Evolutionary conservation across 345 rosid genomes (phyloP).

Genomic region (Corchorus olitorius): DNA sequence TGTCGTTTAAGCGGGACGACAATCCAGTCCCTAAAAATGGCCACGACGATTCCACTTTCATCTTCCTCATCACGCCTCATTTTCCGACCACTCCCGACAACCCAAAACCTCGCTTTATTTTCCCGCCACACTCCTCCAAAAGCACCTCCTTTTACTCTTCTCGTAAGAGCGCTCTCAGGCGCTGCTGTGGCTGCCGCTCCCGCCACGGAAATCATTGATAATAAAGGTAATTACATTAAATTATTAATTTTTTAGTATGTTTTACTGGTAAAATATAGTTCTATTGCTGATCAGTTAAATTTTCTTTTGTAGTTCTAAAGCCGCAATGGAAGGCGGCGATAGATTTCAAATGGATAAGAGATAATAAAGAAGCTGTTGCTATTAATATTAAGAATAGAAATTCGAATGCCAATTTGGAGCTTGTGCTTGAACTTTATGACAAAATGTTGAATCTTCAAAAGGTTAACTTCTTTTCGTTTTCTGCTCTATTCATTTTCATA

Average conservation of each 20-base stretch:
- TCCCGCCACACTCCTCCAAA: conserved; percentile 38
- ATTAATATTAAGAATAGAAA: conserved; percentile 71
- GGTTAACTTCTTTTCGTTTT: conserved; percentile 47
- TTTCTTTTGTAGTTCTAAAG: conserved; percentile 48
- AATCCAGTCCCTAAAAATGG: conserved; percentile 51
- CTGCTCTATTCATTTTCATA: background rate
- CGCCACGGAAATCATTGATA: conserved; percentile 30
- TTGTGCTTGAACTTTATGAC: conserved; percentile 76
- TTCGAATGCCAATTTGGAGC: conserved; percentile 76
- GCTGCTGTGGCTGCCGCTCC: conserved; percentile 44
- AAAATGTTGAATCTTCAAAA: conserved; percentile 73
- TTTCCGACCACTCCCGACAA: conserved; percentile 38
- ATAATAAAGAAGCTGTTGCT: conserved; percentile 69
- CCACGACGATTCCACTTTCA: conserved; percentile 40
- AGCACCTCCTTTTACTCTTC: conserved; percentile 29
- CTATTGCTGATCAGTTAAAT: background rate
- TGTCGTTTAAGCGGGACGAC: conserved; percentile 38
- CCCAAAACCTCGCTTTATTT: conserved; percentile 30
- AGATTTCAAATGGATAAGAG: conserved; percentile 96
- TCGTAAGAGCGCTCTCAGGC: conserved; percentile 52
- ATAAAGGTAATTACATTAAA: conserved; percentile 29
- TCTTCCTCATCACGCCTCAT: conserved; percentile 45
- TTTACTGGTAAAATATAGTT: background rate
- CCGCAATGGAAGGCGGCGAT: conserved; percentile 86
- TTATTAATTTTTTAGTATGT: background rate